These are phyloP conservation scores for Salmacisia buchloeana DNA, from an alignment of 1,284 basidiomycete genomes.

Conservation along the genomic window DNA sequence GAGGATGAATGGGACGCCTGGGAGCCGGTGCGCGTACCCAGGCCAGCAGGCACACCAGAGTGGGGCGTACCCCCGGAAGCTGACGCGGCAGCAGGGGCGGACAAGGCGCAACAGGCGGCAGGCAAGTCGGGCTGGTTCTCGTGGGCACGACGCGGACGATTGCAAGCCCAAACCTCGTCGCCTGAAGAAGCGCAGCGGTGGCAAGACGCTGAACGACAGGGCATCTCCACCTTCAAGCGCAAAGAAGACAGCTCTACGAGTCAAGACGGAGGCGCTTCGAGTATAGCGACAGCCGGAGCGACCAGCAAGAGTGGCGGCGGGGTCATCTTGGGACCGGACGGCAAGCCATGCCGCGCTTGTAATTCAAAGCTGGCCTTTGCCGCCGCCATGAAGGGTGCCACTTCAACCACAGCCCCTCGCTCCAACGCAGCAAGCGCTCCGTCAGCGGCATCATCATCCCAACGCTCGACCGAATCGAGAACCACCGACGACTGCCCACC, in stretches of 20 bases:
- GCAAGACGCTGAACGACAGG: not conserved
- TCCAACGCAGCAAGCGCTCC: conserved; percentile 10
- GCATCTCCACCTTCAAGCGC: not conserved
- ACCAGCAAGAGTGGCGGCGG: not conserved
- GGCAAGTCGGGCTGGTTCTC: not conserved
- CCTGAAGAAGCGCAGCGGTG: conserved; percentile 1
- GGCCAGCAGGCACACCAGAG: conserved; percentile 76
- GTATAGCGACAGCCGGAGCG: not conserved
- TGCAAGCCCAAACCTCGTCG: conserved; percentile 15
- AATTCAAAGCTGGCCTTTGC: conserved; percentile 43
- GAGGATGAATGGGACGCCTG: conserved; percentile 68
- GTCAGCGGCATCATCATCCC: not conserved
- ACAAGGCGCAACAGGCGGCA: not conserved
- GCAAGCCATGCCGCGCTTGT: conserved; percentile 49
- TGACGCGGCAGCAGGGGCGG: not conserved
- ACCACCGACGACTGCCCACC: conserved; percentile 31
- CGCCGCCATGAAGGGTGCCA: conserved; percentile 34
- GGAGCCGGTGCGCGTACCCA: conserved; percentile 76
- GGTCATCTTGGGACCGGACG: conserved; percentile 45
- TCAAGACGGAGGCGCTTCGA: not conserved
- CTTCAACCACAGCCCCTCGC: conserved; percentile 4
- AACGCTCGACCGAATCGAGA: not conserved
- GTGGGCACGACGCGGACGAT: not conserved
- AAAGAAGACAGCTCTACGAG: not conserved
- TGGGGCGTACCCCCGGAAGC: conserved; percentile 71